Base-by-base conservation (phyloP, 768 basidiomycete species). In the Aureoboletus auriporus region DNA sequence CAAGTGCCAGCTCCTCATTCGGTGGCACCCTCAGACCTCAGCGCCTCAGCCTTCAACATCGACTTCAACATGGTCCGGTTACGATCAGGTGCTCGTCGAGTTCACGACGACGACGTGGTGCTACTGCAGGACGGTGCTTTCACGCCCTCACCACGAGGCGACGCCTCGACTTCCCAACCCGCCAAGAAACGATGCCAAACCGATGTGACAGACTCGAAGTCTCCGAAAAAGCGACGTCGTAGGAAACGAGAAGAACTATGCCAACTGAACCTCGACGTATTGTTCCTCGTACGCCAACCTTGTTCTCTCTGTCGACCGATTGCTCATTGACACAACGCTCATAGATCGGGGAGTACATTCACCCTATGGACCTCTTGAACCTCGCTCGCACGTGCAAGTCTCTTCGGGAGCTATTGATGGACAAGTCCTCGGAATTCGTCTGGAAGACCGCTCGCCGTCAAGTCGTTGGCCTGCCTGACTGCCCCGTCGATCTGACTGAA, bases 401-500 rank as follows among this genome's bases (percentile, higher is more conserved):
- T 28, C 55, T 76, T 27, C 69, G 72, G 6, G 57, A 44, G 12
- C 52, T 73, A 6, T 60, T 79, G 1, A 67, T 71, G 59, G 49
- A 38, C 28, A 50, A 49, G 46, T 31, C 66, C 49, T 47, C 65
- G 53, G 41, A 49, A 58, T 47, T 64, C 44, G 41, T 66, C 49
- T 53, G 66, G 65, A 60, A 39, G 29, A 17, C 27, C 3, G 47
- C 46, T 12, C 67, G 75, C n/a, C 50, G 41, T 10, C 65, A 65
- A 39, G 57, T 73, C 8, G 44, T 55, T 28, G 68, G 63, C 13
- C 58, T 77, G 6, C 78, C 78, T 2, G 46, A 61, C 7, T 74
- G 74, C 46, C 78, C 76, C 0, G 39, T 46, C 4, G 77, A 79
- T 56, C 55, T 79, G 45, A 66, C 56, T 14, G 77, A 79, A 50